Evolutionary conservation across 148 eudicot species (phyloP), one percentile per base, ranked within the genome.

Genomic region (Cornus kousa): DNA sequence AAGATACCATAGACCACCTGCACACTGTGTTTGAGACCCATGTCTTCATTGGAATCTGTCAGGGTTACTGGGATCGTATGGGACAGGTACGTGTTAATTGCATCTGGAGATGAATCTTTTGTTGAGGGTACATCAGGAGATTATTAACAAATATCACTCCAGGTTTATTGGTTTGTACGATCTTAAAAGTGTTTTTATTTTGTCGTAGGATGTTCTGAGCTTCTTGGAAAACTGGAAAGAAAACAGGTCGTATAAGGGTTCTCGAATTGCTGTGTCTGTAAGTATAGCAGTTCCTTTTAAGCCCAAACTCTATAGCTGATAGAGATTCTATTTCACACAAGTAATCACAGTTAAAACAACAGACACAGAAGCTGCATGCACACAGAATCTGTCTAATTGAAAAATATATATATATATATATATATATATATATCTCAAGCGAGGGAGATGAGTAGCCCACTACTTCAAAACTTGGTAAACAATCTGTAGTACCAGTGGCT

Each of bases 141-240:
- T 48, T 37, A 19, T 43, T 53, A 1, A 62, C 8, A 62, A 62
- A 62, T n/a, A 17, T 17, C 71, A 59, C 16, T 62, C 20, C 13
- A 19, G 28, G 31, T 6, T n/a, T 16, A 2, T 55, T 24, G 24
- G 73, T 74, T 9, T 55, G 43, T 35, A 37, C 68, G 60, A 28
- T 28, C 28, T 28, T 28, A 28, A 28, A 77, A 3, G 59, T 70
- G 33, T 46, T 73, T 53, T 60, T 68, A 3, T 66, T 32, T 64
- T 72, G 48, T 20, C 81, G 14, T 90, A 93, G 97, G 97, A 93
- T 80, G 89, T 93, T 78, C 86, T 93, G 79, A 89, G 87, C 72
- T 93, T 93, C 86, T 80, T 92, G 82, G 94, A 90, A 83, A 90
- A n/a, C n/a, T n/a, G 94, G 74, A 92, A 92, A 86, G 97, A 92